Evolutionary conservation across 164 flowering plant species (phyloP).

Genomic region (Umbellularia californica): DNA sequence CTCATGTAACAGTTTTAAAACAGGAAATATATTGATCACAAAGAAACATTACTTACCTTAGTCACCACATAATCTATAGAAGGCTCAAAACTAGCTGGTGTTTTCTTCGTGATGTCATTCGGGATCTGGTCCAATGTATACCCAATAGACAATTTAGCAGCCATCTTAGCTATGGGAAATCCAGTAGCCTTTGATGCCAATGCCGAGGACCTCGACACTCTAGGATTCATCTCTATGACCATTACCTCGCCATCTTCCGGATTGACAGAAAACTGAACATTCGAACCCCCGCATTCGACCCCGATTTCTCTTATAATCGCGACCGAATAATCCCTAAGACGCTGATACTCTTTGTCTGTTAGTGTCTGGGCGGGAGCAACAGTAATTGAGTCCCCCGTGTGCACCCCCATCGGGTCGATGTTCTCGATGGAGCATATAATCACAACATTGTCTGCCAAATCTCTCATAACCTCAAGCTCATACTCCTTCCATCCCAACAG

Average conservation of each 20-base stretch:
- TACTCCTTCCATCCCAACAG: conserved; percentile 98
- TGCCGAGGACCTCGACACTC: conserved; percentile 96
- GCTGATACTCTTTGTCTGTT: conserved; percentile 93
- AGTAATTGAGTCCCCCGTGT: conserved; percentile 93
- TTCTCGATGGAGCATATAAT: conserved; percentile 95
- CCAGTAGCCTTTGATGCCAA: conserved; percentile 99
- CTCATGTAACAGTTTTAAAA: too few species aligned
- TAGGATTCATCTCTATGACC: conserved; percentile 99
- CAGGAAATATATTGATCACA: background rate
- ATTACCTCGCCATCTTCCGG: conserved; percentile 91
- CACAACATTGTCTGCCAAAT: conserved; percentile 94
- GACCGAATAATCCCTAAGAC: conserved; percentile 84
- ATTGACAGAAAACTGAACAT: conserved; percentile 96
- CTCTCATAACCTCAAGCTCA: conserved; percentile 97
- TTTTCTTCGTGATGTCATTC: conserved; percentile 89
- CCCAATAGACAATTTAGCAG: conserved; percentile 90
- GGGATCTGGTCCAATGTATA: conserved; percentile 91
- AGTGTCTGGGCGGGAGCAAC: conserved; percentile 96
- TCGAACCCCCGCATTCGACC: conserved; percentile 97
- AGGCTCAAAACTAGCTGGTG: conserved; percentile 99
- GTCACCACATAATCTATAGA: conserved; percentile 97
- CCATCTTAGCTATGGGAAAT: conserved; percentile 97
- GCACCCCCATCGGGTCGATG: conserved; percentile 95
- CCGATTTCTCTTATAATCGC: conserved; percentile 96
- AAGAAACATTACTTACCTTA: conserved; percentile 46